phyloP scores from a whole-genome alignment of 257 asterid species.

The Solanum chaucha region DNA sequence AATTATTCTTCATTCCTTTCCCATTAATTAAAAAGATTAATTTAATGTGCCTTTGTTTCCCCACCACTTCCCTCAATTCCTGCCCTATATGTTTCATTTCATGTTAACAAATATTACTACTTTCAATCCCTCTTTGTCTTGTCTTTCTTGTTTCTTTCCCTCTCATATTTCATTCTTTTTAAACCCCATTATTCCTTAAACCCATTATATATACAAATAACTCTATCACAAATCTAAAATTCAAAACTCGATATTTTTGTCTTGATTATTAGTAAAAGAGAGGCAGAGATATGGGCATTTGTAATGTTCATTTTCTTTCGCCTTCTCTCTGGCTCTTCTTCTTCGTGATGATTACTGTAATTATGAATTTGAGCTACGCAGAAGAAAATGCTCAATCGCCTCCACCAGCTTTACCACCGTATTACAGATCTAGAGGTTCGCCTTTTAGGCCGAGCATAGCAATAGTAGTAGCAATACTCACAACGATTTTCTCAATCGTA shows the following conservation, averaged over 20 bases:
- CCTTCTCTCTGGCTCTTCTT: conserved; percentile 3
- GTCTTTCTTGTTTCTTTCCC: conserved; percentile 3
- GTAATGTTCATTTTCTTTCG: conserved; percentile 1
- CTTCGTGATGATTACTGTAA: neutral
- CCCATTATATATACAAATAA: neutral
- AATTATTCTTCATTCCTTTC: neutral
- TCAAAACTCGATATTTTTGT: no score
- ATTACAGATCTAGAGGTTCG: neutral
- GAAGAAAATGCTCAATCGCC: neutral
- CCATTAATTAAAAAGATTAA: neutral
- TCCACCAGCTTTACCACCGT: neutral
- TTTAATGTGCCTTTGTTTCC: neutral
- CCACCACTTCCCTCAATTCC: neutral
- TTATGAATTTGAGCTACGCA: neutral
- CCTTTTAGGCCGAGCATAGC: conserved; percentile 51
- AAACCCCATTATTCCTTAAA: neutral
- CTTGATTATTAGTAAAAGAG: neutral
- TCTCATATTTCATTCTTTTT: neutral
- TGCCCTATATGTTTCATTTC: neutral
- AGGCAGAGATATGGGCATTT: conserved; percentile 22
- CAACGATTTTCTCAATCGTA: conserved; percentile 51
- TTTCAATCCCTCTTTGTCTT: conserved; percentile 7
- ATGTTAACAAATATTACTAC: neutral
- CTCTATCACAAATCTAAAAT: neutral
- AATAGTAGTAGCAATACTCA: conserved; percentile 38